A percentile compares a stretch with the other conserved stretches of the same genome.
These are phyloP conservation scores for Pichia californica DNA, from an alignment of 805 yeast species.

Conservation along the genomic window DNA sequence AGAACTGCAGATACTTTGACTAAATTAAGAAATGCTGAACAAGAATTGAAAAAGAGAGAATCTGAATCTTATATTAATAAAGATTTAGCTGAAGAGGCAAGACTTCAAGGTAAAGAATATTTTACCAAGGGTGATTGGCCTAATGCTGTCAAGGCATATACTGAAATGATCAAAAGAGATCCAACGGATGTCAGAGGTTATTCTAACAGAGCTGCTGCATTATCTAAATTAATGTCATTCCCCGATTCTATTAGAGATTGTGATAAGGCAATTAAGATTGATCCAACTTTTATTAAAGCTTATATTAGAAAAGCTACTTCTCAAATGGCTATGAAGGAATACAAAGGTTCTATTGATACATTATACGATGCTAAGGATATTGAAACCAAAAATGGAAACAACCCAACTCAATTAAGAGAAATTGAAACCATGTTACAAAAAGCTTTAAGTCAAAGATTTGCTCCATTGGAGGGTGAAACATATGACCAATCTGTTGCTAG, in stretches of 20 bases:
- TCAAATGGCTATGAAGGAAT: conserved; percentile 85
- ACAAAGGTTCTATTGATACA: conserved; percentile 73
- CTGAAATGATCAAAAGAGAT: conserved; percentile 95
- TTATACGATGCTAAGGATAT: conserved; percentile 69
- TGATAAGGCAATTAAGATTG: conserved; percentile 79
- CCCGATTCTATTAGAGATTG: conserved; percentile 95
- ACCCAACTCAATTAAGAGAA: conserved; percentile 54
- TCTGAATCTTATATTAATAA: conserved; percentile 77
- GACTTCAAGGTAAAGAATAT: conserved; percentile 82
- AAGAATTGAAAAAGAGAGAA: conserved; percentile 73
- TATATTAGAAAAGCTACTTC: conserved; percentile 96
- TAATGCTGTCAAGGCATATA: conserved; percentile 85
- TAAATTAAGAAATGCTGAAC: conserved; percentile 83
- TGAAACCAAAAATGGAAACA: conserved; percentile 52
- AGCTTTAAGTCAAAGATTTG: conserved; percentile 76
- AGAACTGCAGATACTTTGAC: conserved; percentile 89
- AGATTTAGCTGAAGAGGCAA: conserved; percentile 90
- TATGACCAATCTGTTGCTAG: conserved; percentile 92
- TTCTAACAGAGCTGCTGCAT: conserved; percentile 96
- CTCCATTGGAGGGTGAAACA: conserved; percentile 79
- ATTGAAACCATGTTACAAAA: conserved; percentile 76
- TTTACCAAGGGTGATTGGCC: conserved; percentile 96
- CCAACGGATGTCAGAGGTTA: conserved; percentile 96
- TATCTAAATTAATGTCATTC: conserved; percentile 90
- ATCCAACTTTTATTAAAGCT: conserved; percentile 87